Evolutionary conservation across 208 protist species (phyloP).

Genomic region (Leishmania tropica): DNA sequence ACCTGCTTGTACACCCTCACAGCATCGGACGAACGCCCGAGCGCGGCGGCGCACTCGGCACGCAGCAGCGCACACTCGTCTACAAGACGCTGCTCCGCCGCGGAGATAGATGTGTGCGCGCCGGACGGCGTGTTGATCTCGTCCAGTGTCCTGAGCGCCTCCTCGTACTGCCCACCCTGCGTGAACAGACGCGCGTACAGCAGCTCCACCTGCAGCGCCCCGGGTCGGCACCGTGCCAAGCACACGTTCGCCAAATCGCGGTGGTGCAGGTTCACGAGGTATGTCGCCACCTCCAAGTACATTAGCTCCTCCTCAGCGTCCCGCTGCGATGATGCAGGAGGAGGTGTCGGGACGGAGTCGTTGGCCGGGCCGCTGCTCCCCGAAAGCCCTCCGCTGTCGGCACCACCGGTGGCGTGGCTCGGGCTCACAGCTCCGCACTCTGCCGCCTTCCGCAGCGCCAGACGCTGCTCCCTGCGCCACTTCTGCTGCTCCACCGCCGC

Average conservation of each 20-base stretch:
- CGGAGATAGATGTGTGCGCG: neutral
- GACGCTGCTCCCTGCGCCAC: slow-evolving; percentile 59
- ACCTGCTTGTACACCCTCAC: slow-evolving; percentile 58
- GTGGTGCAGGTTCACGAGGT: slow-evolving; percentile 69
- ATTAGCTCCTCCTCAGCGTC: slow-evolving; percentile 30
- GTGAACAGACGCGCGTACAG: slow-evolving; percentile 83
- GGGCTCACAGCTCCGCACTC: slow-evolving; percentile 10
- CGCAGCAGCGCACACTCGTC: slow-evolving; percentile 62
- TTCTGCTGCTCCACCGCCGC: slow-evolving; percentile 41
- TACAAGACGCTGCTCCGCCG: neutral
- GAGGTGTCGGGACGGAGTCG: neutral
- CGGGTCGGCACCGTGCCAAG: slow-evolving; percentile 56
- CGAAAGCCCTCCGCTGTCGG: neutral
- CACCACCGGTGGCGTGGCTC: neutral
- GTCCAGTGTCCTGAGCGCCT: slow-evolving; percentile 57
- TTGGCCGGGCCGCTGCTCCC: neutral
- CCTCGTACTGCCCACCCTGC: slow-evolving; percentile 69
- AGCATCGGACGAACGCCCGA: slow-evolving; percentile 57
- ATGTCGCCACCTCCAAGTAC: slow-evolving; percentile 48
- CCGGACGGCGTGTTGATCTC: slow-evolving; percentile 11
- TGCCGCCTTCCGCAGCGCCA: slow-evolving; percentile 60
- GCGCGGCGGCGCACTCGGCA: slow-evolving; percentile 59
- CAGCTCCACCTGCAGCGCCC: slow-evolving; percentile 41
- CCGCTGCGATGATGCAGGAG: neutral
- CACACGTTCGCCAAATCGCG: slow-evolving; percentile 76